A percentile compares a stretch with the other conserved stretches of the same genome.
Conservation (phyloP, 768 basidiomycete species). For the Tricholoma hemisulphureum region DNA sequence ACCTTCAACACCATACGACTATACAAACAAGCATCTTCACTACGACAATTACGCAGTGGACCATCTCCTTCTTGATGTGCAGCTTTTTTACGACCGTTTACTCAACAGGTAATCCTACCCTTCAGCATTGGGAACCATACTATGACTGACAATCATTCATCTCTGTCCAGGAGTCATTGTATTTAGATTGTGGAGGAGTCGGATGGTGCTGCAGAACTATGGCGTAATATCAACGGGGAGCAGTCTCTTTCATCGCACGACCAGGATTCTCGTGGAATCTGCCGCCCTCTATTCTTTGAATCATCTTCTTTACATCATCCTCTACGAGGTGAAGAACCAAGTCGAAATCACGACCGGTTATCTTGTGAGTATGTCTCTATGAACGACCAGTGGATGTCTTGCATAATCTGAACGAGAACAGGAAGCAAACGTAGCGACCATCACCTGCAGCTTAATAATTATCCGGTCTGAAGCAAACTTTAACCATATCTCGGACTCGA, state of each 20-base stretch:
- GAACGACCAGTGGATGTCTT: not conserved
- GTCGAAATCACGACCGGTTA: not conserved
- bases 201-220: too few species aligned
- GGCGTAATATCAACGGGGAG: not conserved
- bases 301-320: not conserved
- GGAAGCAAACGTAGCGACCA: not conserved
- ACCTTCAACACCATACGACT: not conserved
- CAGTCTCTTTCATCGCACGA: not conserved
- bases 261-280: not conserved
- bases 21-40: not conserved
- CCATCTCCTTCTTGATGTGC: not conserved
- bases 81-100: not conserved
- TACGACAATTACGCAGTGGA: not conserved
- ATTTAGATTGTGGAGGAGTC: not conserved
- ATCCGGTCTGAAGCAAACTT: not conserved
- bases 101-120: not conserved
- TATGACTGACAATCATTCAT: too few species aligned
- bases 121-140: too few species aligned
- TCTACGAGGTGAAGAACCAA: not conserved
- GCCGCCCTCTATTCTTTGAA: not conserved
- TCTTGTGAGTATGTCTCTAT: not conserved
- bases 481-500: not conserved
- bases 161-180: not conserved
- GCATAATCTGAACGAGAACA: not conserved
- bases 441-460: constrained; percentile 1